Conservation (phyloP, 768 basidiomycete genomes). For the Rhizopogon vinicolor region DNA sequence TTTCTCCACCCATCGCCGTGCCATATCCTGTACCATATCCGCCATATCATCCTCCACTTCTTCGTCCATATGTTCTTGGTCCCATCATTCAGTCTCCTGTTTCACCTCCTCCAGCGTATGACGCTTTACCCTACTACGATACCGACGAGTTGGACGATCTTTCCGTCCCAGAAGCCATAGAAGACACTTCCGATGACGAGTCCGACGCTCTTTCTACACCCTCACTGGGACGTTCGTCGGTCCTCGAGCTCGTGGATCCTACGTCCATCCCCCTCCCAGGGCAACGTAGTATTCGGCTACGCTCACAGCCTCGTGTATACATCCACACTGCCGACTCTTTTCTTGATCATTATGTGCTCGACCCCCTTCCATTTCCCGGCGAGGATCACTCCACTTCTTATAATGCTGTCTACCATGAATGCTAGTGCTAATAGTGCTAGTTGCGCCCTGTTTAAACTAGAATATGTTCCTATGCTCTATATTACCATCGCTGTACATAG, state of each 20-base stretch:
- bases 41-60: conserved; percentile 52
- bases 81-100: conserved; percentile 37
- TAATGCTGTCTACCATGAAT: conserved; percentile 57
- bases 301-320: conserved; percentile 54
- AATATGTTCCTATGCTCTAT: conserved; percentile 16
- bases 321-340: conserved; percentile 54
- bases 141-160: conserved; percentile 63
- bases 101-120: conserved; percentile 32
- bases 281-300: conserved; percentile 42
- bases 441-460: conserved; percentile 24
- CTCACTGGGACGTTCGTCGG: conserved; percentile 53
- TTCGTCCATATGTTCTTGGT: conserved; percentile 48
- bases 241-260: conserved; percentile 47
- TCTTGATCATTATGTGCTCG: conserved; percentile 63
- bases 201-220: conserved; percentile 67
- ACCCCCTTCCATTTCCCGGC: conserved; percentile 66
- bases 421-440: conserved; percentile 34
- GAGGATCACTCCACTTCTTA: conserved; percentile 42
- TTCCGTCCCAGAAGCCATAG: conserved; percentile 75
- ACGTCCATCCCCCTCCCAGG: conserved; percentile 45
- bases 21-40: conserved; percentile 68
- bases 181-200: conserved; percentile 83
- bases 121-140: conserved; percentile 61
- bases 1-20: conserved; percentile 41
- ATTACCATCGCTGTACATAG: conserved; percentile 8